Base-by-base conservation (phyloP, 2,329 filamentous ascomycete genomes). In the Sporothrix brunneoviolacea region DNA sequence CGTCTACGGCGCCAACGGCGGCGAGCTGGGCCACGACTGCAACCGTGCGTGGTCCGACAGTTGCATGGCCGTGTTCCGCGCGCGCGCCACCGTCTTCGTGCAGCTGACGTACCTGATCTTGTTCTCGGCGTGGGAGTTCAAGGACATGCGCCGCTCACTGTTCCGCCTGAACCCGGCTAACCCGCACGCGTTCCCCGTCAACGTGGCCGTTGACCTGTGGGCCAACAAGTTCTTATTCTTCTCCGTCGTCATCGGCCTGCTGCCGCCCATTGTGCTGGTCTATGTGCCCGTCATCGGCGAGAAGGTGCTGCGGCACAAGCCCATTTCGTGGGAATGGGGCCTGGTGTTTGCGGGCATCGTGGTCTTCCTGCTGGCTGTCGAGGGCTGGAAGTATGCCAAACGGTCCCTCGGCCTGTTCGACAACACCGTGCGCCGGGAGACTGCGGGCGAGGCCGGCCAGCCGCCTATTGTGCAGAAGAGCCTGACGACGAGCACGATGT, bases 111-210 rank as follows among this genome's bases (percentile, higher is more conserved):
- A 83, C 81, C 73, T 83, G 48, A 84, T 87, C 32, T 75, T 89
- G 42, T 75, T 89, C 61, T 80, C 84, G 1, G 85, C 86, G 2
- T 90, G 85, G 85, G 84, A 89, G 68, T 85, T 88, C 69, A 83
- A 88, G 67, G 79, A 83, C 60, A 77, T 87, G 61, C 79, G 82
- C 6, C 80, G 83, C 13, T 86, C 82, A 39, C 76, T 89, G 68
- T 88, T 89, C 73, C 74, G 76, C 38, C 78, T 88, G 61, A 72
- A 81, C 59, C 74, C 77, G 1, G 70, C 75, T 22, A 70, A 73
- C 63, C 62, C 66, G 36, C 75, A 71, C 55, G 64, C 61, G 35
- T 76, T 80, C 62, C 72, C 77, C 24, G 12, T 39, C 28, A 49
- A 48, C 27, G 63, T 83, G 42, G 78, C 79, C 66, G 70, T 72